Conservation (phyloP, 805 yeast species). For the Hanseniaspora occidentalis region DNA sequence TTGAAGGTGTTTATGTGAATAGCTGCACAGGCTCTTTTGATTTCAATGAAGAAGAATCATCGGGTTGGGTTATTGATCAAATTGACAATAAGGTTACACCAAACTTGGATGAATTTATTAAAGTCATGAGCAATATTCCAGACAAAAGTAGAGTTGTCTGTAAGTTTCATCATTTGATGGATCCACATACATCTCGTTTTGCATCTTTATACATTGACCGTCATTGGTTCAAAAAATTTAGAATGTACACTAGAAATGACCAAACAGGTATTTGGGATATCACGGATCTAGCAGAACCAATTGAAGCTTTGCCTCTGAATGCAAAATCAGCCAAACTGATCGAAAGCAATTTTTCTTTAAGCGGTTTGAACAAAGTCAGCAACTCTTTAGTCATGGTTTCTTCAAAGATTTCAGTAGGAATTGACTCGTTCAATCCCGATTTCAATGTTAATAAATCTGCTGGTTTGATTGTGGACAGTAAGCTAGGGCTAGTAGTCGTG, state of each 20-base stretch:
- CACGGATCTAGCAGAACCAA: slow-evolving; percentile 37
- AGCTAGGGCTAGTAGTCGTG: slow-evolving; percentile 64
- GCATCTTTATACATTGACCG: slow-evolving; percentile 65
- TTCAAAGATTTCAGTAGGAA: slow-evolving; percentile 48
- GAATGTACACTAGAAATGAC: slow-evolving; percentile 54
- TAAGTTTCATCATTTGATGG: slow-evolving; percentile 65
- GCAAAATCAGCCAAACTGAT: slow-evolving; percentile 60
- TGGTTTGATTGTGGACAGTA: slow-evolving; percentile 75
- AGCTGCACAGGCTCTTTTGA: slow-evolving; percentile 70
- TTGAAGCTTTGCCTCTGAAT: slow-evolving; percentile 36
- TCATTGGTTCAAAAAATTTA: slow-evolving; percentile 69
- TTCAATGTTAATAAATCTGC: slow-evolving; percentile 34
- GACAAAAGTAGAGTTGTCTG: slow-evolving; percentile 62
- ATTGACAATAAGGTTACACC: slow-evolving; percentile 65
- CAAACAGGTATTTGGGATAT: slow-evolving; percentile 47
- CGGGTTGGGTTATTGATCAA: slow-evolving; percentile 74
- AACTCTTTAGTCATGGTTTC: slow-evolving; percentile 64
- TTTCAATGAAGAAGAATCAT: slow-evolving; percentile 41
- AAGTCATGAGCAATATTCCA: slow-evolving; percentile 67
- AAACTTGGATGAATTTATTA: slow-evolving; percentile 62
- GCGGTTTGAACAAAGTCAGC: slow-evolving; percentile 41
- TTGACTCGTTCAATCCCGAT: slow-evolving; percentile 63
- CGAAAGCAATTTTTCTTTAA: slow-evolving; percentile 50
- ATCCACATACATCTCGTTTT: slow-evolving; percentile 60
- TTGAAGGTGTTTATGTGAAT: slow-evolving; percentile 69